Evolutionary conservation across 257 asterid species (phyloP), one percentile per base, ranked within the genome.

Genomic region (Fraxinus excelsior): DNA sequence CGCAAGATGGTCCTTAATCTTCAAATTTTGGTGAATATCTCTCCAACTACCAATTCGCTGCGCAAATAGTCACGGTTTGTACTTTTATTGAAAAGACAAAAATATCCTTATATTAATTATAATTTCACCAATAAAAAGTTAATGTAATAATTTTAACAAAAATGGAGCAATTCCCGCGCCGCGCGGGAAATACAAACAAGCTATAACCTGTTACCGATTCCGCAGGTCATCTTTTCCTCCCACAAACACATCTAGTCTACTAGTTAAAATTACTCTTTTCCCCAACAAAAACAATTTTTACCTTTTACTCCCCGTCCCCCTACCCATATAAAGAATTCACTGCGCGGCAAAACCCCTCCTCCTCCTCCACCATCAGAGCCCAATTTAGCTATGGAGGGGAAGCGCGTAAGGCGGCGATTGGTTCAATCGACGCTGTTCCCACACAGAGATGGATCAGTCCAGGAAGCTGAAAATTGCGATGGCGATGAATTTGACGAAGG

Each of bases 391-490:
- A 84, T 80, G 90, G 87, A 83, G 79, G 88, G 69, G 80, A 81
- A 72, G 65, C 83, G 80, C 42, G 88, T 28, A 51, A 79, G 79
- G 84, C 91, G 97, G 67, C 83, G 91, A 80, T 83, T 92, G 76
- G 96, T 92, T 66, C 97, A 94, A 34, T 81, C 93, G 76, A 89
- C 93, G 64, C 80, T 94, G 79, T 92, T 92, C 80, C 90, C 96
- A 5, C 88, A 77, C 76, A 73, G 7, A 79, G 89, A 84, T 76
- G 79, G 78, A 51, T 60, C 76, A 68, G 74, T 53, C 56, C 87
- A 82, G 65, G 87, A 71, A 70, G 74, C 40, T 26, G 87, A 67
- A 56, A 70, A 49, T 80, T 64, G 81, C 82, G 84, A 16, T 9
- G 81, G 19, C 10, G 74, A 78, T 42, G 74, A 38, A 19, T 83